Base-by-base conservation (phyloP, 257 asterid genomes). In the Solanum arcanum region DNA sequence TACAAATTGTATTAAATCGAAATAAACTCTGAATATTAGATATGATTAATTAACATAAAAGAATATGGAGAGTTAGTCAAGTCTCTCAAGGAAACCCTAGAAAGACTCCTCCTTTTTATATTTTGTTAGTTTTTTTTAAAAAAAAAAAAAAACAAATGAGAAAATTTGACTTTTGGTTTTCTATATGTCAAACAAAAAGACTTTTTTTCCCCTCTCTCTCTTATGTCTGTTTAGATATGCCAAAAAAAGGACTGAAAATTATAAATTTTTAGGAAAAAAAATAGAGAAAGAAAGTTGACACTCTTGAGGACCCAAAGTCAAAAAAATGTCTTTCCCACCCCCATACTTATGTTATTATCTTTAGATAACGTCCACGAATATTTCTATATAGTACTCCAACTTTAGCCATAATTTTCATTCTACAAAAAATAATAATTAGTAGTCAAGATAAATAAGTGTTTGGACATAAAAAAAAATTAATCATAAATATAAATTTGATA, bases 131-230 rank as follows among this genome's bases (percentile, higher is more conserved):
- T 3, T 16, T 68, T 68, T 91, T 88, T 89, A n/a, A n/a, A n/a
- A n/a, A 5, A 5, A 91, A 88, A 72, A 84, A 87, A 87, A 18
- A 88, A 83, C 87, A 88, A 86, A 87, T 86, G 78, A 70, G 87
- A 91, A n/a, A 27, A 46, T 80, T 82, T 87, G 91, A 86, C 86
- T 86, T 46, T 60, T 27, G 62, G 86, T 75, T 88, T 59, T 88
- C 69, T 85, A 87, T 86, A 64, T 88, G 87, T 85, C 88, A 87
- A 87, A 87, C 88, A 73, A 74, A 83, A 86, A 46, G 88, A 85
- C 88, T 88, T 89, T 83, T 60, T 14, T 23, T 3, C 37, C 23
- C 42, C 39, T 0, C 60, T 49, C 69, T n/a, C 14, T 25, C 9
- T 27, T 2, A 59, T 59, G 12, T 66, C 29, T 60, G 69, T 60